Conservation (phyloP, 225 moss, liverwort and hornwort genomes). For the Lunularia cruciata region DNA sequence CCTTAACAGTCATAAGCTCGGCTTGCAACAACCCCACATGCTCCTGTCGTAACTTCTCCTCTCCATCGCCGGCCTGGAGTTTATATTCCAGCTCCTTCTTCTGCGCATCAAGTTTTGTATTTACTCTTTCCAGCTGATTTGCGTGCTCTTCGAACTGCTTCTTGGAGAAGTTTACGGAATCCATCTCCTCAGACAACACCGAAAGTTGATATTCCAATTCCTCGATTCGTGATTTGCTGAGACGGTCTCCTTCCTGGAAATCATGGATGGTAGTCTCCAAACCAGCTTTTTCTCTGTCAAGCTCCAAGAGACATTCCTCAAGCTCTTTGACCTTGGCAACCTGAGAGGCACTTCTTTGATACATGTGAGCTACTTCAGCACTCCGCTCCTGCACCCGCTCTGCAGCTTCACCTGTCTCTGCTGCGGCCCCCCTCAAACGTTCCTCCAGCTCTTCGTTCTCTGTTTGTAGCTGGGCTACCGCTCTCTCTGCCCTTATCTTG, state of each 20-base stretch:
- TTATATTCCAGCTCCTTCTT: conserved; percentile 54
- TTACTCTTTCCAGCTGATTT: conserved; percentile 50
- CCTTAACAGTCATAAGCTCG: conserved; percentile 52
- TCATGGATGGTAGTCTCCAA: conserved; percentile 49
- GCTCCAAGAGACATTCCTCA: conserved; percentile 48
- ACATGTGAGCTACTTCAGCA: conserved; percentile 53
- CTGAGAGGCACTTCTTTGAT: conserved; percentile 47
- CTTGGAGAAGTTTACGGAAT: conserved; percentile 48
- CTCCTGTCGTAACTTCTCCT: conserved; percentile 45
- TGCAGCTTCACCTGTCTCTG: conserved; percentile 36
- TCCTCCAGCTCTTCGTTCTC: conserved; percentile 70
- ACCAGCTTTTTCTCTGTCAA: conserved; percentile 51
- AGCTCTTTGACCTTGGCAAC: conserved; percentile 31
- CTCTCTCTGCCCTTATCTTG: conserved; percentile 50
- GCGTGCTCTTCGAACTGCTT: conserved; percentile 42
- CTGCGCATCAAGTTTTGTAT: conserved; percentile 52
- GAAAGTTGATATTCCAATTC: conserved; percentile 75
- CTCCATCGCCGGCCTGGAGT: conserved; percentile 52
- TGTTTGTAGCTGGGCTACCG: conserved; percentile 37
- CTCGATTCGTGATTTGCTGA: conserved; percentile 61
- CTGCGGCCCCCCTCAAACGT: conserved; percentile 38
- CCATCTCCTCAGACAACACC: conserved; percentile 39
- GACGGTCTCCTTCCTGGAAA: conserved; percentile 64
- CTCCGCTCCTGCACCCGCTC: conserved; percentile 54
- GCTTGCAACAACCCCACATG: conserved; percentile 48